Evolutionary conservation across 805 yeast genomes (phyloP).

Genomic region (Saturnispora silvae): DNA sequence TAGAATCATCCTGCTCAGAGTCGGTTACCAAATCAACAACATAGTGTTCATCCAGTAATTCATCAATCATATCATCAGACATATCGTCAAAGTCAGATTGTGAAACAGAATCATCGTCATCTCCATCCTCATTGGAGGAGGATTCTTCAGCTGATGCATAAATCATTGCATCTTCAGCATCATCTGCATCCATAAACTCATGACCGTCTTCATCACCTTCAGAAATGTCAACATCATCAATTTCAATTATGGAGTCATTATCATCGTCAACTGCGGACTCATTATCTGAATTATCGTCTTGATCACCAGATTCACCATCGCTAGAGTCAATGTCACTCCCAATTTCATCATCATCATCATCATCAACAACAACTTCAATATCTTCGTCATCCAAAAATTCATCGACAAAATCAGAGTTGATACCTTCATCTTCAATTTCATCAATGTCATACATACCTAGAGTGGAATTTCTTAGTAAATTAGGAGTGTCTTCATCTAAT

Average conservation of each 20-base stretch:
- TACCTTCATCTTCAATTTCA: constrained; percentile 29
- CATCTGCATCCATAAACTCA: constrained; percentile 16
- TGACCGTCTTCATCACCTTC: constrained; percentile 10
- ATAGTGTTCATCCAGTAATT: constrained; percentile 18
- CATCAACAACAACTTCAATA: constrained; percentile 24
- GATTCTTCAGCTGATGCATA: background rate
- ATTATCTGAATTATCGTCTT: constrained; percentile 15
- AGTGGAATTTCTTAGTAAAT: constrained; percentile 78
- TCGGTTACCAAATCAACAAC: constrained; percentile 20
- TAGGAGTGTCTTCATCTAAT: constrained; percentile 62
- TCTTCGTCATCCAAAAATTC: constrained; percentile 12
- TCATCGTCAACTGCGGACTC: constrained; percentile 13
- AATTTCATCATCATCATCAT: constrained; percentile 26
- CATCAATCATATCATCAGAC: constrained; percentile 15
- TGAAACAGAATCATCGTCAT: background rate
- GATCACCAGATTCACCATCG: constrained; percentile 12
- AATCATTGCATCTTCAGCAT: background rate
- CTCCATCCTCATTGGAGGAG: background rate
- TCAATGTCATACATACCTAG: constrained; percentile 88
- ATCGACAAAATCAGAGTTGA: constrained; percentile 14
- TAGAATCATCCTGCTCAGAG: constrained; percentile 12
- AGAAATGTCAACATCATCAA: constrained; percentile 17
- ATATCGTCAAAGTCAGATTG: constrained; percentile 6
- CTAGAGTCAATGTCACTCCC: constrained; percentile 18
- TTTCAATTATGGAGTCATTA: constrained; percentile 15